Conservation (phyloP, 2,329 filamentous ascomycete genomes). For the Colletotrichum ledebouriae region DNA sequence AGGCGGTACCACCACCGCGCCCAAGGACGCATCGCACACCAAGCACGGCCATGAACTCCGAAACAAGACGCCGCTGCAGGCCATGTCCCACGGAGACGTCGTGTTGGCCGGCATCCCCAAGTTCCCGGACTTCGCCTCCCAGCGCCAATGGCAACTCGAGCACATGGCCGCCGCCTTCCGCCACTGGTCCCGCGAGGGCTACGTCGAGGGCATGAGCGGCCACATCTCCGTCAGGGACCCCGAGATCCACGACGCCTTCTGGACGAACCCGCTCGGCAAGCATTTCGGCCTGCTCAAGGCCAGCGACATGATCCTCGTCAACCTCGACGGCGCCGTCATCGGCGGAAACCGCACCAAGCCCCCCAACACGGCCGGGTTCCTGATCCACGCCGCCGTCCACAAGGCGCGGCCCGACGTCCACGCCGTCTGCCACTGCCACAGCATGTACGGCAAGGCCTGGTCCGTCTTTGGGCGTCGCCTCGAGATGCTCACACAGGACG, state of each 20-base stretch:
- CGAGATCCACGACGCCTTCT: slow-evolving; percentile 70
- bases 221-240: slow-evolving; percentile 77
- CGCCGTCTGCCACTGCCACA: slow-evolving; percentile 78
- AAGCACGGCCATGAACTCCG: slow-evolving; percentile 43
- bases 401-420: slow-evolving; percentile 74
- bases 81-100: slow-evolving; percentile 53
- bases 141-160: slow-evolving; percentile 67
- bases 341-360: slow-evolving; percentile 71
- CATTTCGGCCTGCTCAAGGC: slow-evolving; percentile 77
- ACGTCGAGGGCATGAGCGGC: slow-evolving; percentile 77
- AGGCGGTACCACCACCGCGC: slow-evolving; percentile 27
- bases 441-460: slow-evolving; percentile 75
- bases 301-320: slow-evolving; percentile 76
- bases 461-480: slow-evolving; percentile 72
- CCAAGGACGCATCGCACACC: slow-evolving; percentile 43
- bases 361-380: slow-evolving; percentile 76
- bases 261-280: slow-evolving; percentile 76
- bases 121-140: slow-evolving; percentile 48
- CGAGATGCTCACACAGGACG: slow-evolving; percentile 77
- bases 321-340: slow-evolving; percentile 71
- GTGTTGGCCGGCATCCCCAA: slow-evolving; percentile 50
- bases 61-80: slow-evolving; percentile 51
- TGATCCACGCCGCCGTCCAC: slow-evolving; percentile 77
- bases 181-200: slow-evolving; percentile 74
- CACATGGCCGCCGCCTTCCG: slow-evolving; percentile 78